phyloP scores from a whole-genome alignment of 495 filamentous ascomycete species.

The Amniculicola lignicola region DNA sequence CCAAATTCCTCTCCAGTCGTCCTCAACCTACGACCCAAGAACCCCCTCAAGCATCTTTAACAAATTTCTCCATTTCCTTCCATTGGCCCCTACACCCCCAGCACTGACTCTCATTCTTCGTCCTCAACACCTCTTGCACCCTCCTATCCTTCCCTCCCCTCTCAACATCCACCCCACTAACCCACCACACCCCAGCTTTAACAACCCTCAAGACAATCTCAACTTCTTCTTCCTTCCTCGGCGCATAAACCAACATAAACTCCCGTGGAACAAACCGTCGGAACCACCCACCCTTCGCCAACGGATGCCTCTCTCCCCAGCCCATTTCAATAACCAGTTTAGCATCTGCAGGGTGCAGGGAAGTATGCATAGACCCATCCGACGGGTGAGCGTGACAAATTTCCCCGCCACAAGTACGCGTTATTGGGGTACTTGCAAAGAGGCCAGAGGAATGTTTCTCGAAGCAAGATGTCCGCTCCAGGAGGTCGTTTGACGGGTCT shows the following conservation, averaged over 20 bases:
- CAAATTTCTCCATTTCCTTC: slow-evolving; percentile 3
- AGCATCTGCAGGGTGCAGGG: slow-evolving; percentile 74
- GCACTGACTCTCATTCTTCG: slow-evolving; percentile 13
- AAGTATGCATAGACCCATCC: slow-evolving; percentile 74
- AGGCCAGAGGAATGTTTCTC: slow-evolving; percentile 76
- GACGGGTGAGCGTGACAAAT: slow-evolving; percentile 74
- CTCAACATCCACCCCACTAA: slow-evolving; percentile 44
- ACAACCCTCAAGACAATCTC: slow-evolving; percentile 67
- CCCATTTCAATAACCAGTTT: slow-evolving; percentile 71
- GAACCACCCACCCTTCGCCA: slow-evolving; percentile 60
- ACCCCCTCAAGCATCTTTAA: slow-evolving; percentile 13
- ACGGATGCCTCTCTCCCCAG: slow-evolving; percentile 87
- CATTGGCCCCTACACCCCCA: slow-evolving; percentile 14
- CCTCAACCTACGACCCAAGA: too few species aligned
- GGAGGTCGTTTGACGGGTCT: slow-evolving; percentile 50
- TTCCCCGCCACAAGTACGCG: slow-evolving; percentile 66
- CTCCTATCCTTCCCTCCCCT: slow-evolving; percentile 11
- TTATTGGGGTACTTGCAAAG: slow-evolving; percentile 59
- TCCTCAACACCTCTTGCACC: not conserved
- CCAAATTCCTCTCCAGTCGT: too few species aligned
- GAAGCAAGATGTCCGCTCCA: slow-evolving; percentile 66
- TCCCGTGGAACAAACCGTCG: slow-evolving; percentile 59
- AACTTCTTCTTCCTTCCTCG: slow-evolving; percentile 65
- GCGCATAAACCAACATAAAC: slow-evolving; percentile 83
- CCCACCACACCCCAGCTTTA: slow-evolving; percentile 63